Base-by-base conservation (phyloP, 495 filamentous ascomycete genomes). In the Neurospora sp. region DNA sequence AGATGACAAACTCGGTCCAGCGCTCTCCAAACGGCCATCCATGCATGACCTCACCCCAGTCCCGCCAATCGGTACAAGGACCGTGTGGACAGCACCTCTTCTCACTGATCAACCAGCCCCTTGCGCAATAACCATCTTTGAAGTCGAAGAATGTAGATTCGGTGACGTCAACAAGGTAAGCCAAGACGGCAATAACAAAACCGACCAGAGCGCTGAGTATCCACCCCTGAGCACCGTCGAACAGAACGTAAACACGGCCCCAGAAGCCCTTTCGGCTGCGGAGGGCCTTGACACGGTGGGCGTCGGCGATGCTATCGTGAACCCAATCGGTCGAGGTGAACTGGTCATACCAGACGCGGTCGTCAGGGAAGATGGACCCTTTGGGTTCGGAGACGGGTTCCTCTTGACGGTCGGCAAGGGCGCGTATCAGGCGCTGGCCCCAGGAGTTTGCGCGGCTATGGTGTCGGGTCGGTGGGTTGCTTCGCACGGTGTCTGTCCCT, bases 301-400 rank as follows among this genome's bases (percentile, higher is more conserved):
- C 93, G 81, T 99, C 96, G 77, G 94, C 94, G 75, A 98, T 97
- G 80, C 92, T 96, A 77, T 99, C 96, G 78, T 97, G 94, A 9
- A 99, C 96, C 96, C 95, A 98, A 81, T 99, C 96, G 76, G 95
- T 98, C 11, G 93, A 97, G 7, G 95, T 98, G 82, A 98, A 98
- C 82, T 99, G 96, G 84, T 99, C 95, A 82, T 99, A 99, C 96
- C 96, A 99, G 15, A 96, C 92, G 21, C 96, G 89, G 70, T 99
- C 94, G 78, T 99, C 93, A 37, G 89, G 81, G 71, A 87, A 89
- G 17, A 90, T 78, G 24, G 85, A 87, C 75, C 86, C 82, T 73
- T 91, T 92, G 11, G 86, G 88, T 45, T 90, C 89, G 28, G 85
- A 75, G 71, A 89, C 82, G 54, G 82, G 85, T 21, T 77, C 75